Percentiles rank a stretch among this genome's conserved stretches.
phyloP scores from a whole-genome alignment of 1,139 yeast genomes.

The Debaryomycetaceae sp. region DNA sequence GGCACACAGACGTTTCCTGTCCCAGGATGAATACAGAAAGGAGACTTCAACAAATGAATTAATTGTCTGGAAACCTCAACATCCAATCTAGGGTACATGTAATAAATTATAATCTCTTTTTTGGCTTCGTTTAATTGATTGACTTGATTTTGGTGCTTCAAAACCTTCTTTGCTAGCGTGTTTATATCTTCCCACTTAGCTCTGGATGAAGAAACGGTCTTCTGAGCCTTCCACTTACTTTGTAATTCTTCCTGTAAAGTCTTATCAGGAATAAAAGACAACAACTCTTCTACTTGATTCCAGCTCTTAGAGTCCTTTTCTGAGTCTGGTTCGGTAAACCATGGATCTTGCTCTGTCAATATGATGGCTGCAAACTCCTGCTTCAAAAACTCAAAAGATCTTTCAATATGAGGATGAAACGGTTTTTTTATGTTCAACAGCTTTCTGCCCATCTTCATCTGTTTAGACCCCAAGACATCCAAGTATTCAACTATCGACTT shows the following conservation, averaged over 20 bases:
- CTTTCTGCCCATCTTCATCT: conserved; percentile 30
- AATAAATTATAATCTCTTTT: conserved; percentile 77
- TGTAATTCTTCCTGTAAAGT: conserved; percentile 51
- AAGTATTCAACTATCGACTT: conserved; percentile 79
- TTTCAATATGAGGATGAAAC: conserved; percentile 79
- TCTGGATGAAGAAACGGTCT: conserved; percentile 29
- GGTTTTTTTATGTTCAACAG: conserved; percentile 64
- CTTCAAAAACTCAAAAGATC: conserved; percentile 69
- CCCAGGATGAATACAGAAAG: conserved; percentile 97
- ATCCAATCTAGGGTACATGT: conserved; percentile 89
- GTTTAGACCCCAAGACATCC: conserved; percentile 64
- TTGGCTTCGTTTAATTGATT: conserved; percentile 63
- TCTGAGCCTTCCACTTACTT: conserved; percentile 39
- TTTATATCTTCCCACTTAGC: conserved; percentile 85
- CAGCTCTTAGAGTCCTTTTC: conserved; percentile 39
- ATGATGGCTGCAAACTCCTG: conserved; percentile 62
- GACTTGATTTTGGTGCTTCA: conserved; percentile 39
- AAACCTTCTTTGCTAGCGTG: conserved; percentile 44
- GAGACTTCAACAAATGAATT: conserved; percentile 90
- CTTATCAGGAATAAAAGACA: conserved; percentile 60
- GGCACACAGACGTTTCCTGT: conserved; percentile 99
- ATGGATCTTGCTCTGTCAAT: conserved; percentile 82
- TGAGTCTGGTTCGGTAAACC: conserved; percentile 34
- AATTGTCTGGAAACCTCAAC: conserved; percentile 87
- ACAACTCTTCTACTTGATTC: conserved; percentile 49